Evolutionary conservation across 352 stramenopile genomes (phyloP).

Genomic region (Phytophthora boehmeriae): DNA sequence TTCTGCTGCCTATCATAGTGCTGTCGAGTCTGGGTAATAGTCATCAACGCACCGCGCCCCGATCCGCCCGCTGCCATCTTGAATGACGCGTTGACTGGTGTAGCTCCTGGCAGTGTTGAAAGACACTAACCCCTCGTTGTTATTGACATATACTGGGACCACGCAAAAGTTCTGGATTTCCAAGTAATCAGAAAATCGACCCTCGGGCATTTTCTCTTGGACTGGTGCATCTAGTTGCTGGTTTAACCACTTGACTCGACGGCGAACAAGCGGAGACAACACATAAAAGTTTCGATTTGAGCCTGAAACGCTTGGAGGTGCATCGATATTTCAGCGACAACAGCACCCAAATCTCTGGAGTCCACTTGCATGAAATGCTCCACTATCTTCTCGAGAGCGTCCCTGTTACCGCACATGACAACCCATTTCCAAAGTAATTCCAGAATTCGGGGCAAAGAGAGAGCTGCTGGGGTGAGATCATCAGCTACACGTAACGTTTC

Average conservation of each 20-base stretch:
- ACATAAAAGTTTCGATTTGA: neutral
- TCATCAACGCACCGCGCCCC: neutral
- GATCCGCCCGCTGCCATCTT: too few relatives aligned
- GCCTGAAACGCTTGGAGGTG: too few relatives aligned
- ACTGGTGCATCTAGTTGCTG: neutral
- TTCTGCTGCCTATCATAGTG: neutral
- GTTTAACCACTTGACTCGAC: constrained; percentile 5
- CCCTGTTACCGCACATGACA: neutral
- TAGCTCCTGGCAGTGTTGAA: too few relatives aligned
- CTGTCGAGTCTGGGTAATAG: neutral
- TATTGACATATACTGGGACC: too few relatives aligned
- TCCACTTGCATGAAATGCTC: constrained; percentile 1
- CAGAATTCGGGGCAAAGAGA: neutral
- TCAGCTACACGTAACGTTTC: neutral
- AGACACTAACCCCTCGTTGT: too few relatives aligned
- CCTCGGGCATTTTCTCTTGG: neutral
- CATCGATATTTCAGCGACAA: neutral
- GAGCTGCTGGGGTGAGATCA: neutral
- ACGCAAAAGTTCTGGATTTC: neutral
- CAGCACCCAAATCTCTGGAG: neutral
- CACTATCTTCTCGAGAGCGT: neutral
- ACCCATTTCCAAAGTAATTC: constrained; percentile 5
- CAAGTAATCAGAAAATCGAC: neutral
- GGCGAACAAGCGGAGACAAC: neutral
- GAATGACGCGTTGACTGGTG: too few relatives aligned